Evolutionary conservation across 78 protist genomes (phyloP), one percentile per base, ranked within the genome.

Genomic region (Emiliania huxleyi): DNA sequence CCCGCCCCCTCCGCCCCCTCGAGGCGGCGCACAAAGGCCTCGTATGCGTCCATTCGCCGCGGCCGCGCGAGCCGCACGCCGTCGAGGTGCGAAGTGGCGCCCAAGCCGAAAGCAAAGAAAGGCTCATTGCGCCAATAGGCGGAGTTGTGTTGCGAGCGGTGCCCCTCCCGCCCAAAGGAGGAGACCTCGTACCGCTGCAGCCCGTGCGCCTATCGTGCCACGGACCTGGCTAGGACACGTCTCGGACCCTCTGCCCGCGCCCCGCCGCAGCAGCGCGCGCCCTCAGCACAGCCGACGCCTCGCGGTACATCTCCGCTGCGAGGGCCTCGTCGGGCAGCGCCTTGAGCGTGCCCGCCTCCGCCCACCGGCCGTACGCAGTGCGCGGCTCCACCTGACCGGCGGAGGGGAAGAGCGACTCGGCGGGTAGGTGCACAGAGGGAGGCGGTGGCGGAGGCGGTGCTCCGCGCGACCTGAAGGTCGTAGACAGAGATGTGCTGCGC

Each of bases 181-280:
- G 90, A 85, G n/a, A 85, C 69, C 69, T 85, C 90, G 69, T 85
- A 85, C 44, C 35, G 90, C 42, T 85, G 71, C 33, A 48, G 48
- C n/a, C 90, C 90, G 23, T n/a, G n/a, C n/a, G n/a, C n/a, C n/a
- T n/a, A n/a, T n/a, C n/a, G n/a, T n/a, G n/a, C n/a, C n/a, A n/a
- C n/a, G n/a, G n/a, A n/a, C n/a, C n/a, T n/a, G n/a, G n/a, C n/a
- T n/a, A n/a, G n/a, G n/a, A n/a, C n/a, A n/a, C n/a, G n/a, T n/a
- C n/a, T n/a, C n/a, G n/a, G n/a, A n/a, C n/a, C n/a, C n/a, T n/a
- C n/a, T n/a, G n/a, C n/a, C n/a, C n/a, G n/a, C n/a, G n/a, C n/a
- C n/a, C n/a, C n/a, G n/a, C n/a, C n/a, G n/a, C n/a, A n/a, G n/a
- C n/a, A n/a, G n/a, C n/a, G n/a, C 44, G 44, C 26, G 35, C 6